Evolutionary conservation across 148 eudicot species (phyloP).

Genomic region (Vaccinium vitisidaea): DNA sequence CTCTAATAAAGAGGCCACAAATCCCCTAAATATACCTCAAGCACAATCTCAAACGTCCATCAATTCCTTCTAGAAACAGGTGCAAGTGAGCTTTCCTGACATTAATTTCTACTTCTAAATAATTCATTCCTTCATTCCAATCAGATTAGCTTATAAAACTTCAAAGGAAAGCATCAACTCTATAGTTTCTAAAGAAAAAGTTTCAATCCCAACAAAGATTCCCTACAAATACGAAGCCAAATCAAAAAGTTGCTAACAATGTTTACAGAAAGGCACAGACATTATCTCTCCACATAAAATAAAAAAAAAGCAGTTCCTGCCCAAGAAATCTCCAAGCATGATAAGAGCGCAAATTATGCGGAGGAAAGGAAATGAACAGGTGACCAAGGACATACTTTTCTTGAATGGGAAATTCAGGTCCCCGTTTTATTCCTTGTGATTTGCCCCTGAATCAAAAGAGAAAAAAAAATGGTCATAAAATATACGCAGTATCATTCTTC

Average conservation of each 20-base stretch:
- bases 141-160: background rate
- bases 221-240: background rate
- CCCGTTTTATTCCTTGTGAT: conserved; percentile 51
- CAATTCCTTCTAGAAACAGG: background rate
- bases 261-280: background rate
- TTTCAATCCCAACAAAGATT: background rate
- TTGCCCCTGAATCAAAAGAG: conserved; percentile 46
- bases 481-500: background rate
- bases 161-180: background rate
- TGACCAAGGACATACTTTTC: conserved; percentile 59
- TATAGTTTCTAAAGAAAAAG: background rate
- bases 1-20: background rate
- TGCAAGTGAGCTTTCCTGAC: no score
- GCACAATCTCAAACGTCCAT: background rate
- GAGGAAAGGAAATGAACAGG: background rate
- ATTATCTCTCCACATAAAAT: background rate
- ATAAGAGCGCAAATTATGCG: background rate
- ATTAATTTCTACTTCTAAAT: background rate
- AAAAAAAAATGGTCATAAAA: background rate
- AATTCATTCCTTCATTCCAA: background rate
- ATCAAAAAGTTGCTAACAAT: background rate
- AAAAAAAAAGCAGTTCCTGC: background rate
- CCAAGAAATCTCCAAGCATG: background rate
- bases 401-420: conserved; percentile 62
- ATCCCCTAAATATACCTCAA: background rate